These are phyloP conservation scores for Aspergillus tubingensis DNA, from an alignment of 2,329 filamentous ascomycete genomes.

Conservation along the genomic window DNA sequence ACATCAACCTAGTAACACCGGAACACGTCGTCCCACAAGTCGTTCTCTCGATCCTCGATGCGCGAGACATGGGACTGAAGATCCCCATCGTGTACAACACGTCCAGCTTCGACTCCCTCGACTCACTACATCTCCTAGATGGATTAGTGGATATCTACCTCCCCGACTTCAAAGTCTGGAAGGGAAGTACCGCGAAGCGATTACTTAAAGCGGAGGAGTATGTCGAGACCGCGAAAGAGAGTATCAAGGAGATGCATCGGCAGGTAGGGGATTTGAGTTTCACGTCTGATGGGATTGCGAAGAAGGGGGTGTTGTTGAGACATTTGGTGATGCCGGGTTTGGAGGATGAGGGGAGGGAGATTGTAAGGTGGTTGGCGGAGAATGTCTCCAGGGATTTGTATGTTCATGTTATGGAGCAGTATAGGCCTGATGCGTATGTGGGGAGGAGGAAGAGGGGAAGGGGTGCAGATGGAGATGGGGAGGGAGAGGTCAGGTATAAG, in stretches of 20 bases:
- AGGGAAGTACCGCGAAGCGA: slow-evolving; percentile 63
- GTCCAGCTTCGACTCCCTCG: slow-evolving; percentile 74
- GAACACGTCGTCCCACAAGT: slow-evolving; percentile 87
- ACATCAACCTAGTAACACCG: slow-evolving; percentile 84
- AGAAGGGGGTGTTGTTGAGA: slow-evolving; percentile 71
- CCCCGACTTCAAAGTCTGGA: slow-evolving; percentile 88
- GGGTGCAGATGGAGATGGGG: slow-evolving; percentile 7
- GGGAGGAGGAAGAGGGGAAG: slow-evolving; percentile 62
- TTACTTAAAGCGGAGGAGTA: slow-evolving; percentile 80
- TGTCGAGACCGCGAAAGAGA: slow-evolving; percentile 69
- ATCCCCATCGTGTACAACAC: slow-evolving; percentile 84
- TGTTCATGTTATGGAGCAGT: slow-evolving; percentile 88
- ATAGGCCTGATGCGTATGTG: slow-evolving; percentile 77
- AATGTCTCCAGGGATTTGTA: slow-evolving; percentile 75
- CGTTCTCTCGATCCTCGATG: slow-evolving; percentile 72
- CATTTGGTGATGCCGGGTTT: slow-evolving; percentile 85
- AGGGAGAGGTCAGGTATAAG: slow-evolving; percentile 61
- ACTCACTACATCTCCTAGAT: slow-evolving; percentile 71
- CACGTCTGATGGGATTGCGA: slow-evolving; percentile 77
- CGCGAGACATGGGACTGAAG: slow-evolving; percentile 67
- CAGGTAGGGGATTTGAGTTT: slow-evolving; percentile 85
- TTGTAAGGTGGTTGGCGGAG: slow-evolving; percentile 73
- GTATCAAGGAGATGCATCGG: slow-evolving; percentile 74
- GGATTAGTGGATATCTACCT: slow-evolving; percentile 83
- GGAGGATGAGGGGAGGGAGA: slow-evolving; percentile 70